Conservation (phyloP, 2,329 filamentous ascomycete genomes). For the Aspergillus amoenus region DNA sequence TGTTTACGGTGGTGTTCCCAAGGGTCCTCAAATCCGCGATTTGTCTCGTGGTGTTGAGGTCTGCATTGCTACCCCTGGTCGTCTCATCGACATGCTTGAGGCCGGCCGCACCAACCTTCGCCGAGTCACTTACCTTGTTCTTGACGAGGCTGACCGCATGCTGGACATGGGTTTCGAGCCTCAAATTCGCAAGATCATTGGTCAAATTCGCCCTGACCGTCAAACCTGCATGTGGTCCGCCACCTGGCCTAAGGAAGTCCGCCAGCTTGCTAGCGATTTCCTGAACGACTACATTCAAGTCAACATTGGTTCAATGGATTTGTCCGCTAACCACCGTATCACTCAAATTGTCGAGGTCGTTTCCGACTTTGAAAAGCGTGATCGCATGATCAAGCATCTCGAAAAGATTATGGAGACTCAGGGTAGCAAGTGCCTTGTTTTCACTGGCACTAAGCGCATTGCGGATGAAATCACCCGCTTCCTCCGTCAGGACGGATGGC, state of each 20-base stretch:
- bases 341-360: constrained; percentile 97
- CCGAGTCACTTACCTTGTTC: constrained; percentile 95
- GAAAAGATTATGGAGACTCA: constrained; percentile 98
- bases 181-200: constrained; percentile 97
- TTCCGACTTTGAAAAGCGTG: constrained; percentile 95
- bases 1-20: constrained; percentile 98
- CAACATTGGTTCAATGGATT: constrained; percentile 94
- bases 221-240: constrained; percentile 99
- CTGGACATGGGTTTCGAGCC: constrained; percentile 99
- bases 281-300: constrained; percentile 96
- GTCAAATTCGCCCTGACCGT: constrained; percentile 95
- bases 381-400: constrained; percentile 94
- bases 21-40: constrained; percentile 94
- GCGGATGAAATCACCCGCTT: constrained; percentile 97
- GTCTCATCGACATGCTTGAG: constrained; percentile 98
- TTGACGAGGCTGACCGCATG: constrained; percentile 99
- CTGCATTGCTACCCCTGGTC: constrained; percentile 95
- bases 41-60: constrained; percentile 94
- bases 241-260: constrained; percentile 98
- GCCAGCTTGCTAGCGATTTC: constrained; percentile 86
- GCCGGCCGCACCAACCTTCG: constrained; percentile 97
- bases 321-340: constrained; percentile 96
- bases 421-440: constrained; percentile 91
- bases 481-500: constrained; percentile 97
- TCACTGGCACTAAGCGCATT: constrained; percentile 82